Evolutionary conservation across 305 asterid genomes (phyloP), one percentile per base, ranked within the genome.

Genomic region (Solanum hybrid): DNA sequence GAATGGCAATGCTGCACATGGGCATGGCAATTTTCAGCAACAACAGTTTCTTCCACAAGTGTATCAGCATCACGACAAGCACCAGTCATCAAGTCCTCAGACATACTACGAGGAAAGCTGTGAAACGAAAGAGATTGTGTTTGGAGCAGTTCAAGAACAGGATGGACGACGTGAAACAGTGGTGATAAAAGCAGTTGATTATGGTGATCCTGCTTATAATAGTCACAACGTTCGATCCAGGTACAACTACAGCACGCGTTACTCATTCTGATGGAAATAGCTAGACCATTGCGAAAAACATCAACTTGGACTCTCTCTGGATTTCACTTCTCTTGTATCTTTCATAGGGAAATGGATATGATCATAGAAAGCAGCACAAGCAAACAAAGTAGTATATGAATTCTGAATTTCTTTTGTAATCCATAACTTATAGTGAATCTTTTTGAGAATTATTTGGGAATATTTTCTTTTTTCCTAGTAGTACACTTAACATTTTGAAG

Each of bases 81-180:
- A 96, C 89, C 94, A 92, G 7, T 93, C 98, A 0, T 26, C 95
- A 4, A 92, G 94, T 90, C 93, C 99, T 2, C 94, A 92, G 78
- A 96, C 99, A 4, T 91, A 87, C 85, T 94, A 93, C 85, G 98
- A 95, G 92, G 94, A 91, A 56, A 94, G 87, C 78, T 56, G 90
- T 17, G 98, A 97, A 56, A 90, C 98, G 4, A 95, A 95, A 4
- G 99, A 97, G 91, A 96, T 97, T 3, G 98, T 97, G 90, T 97
- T 97, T 31, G 99, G 99, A 42, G 99, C 99, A 0, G 97, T 96
- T 72, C 99, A 96, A 87, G 99, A 96, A 90, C 96, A 96, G 92
- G 97, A 93, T 79, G 92, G 93, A 27, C 89, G 31, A 72, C 91
- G 86, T n/a, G 94, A 92, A 76, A 85, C 91, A 29, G 86, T 93